Conservation (phyloP, 495 filamentous ascomycete species). For the Acidomyces sp. region DNA sequence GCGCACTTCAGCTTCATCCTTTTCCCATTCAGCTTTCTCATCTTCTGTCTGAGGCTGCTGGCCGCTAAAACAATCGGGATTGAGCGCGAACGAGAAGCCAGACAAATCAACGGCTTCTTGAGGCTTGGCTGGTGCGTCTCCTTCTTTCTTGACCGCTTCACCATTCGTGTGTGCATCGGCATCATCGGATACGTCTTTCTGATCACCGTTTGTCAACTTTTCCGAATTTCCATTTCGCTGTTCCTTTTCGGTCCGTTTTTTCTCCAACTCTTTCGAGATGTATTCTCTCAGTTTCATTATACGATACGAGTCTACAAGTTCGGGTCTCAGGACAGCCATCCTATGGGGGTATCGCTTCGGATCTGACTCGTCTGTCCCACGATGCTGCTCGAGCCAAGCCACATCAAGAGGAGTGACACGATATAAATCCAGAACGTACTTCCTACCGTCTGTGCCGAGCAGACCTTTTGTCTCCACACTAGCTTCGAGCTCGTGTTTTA, state of each 20-base stretch:
- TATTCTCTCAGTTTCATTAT: conserved; percentile 77
- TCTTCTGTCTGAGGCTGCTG: conserved; percentile 81
- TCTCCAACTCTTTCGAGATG: conserved; percentile 54
- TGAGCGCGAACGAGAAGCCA: conserved; percentile 73
- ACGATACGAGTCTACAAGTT: conserved; percentile 75
- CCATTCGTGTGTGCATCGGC: conserved; percentile 5
- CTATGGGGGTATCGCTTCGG: conserved; percentile 65
- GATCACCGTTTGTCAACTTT: conserved; percentile 17
- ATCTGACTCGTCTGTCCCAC: conserved; percentile 33
- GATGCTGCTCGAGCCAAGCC: conserved; percentile 68
- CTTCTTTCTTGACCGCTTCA: conserved; percentile 1
- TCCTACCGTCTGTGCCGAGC: conserved; percentile 89
- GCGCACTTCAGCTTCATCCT: conserved; percentile 81
- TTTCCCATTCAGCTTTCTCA: conserved; percentile 70
- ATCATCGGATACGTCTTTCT: conserved; percentile 7
- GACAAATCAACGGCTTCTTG: conserved; percentile 62
- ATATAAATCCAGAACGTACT: conserved; percentile 95
- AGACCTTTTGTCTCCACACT: conserved; percentile 98
- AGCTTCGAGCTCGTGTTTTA: conserved; percentile 80
- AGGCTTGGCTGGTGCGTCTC: conserved; percentile 20
- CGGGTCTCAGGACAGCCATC: conserved; percentile 82
- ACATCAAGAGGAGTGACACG: conserved; percentile 87
- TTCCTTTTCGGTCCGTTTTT: conserved; percentile 19
- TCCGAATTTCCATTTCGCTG: conserved; percentile 7
- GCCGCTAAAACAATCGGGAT: conserved; percentile 90